Percentiles rank a stretch among this genome's conserved stretches.
Evolutionary conservation across 192 early-diverging fungal species (phyloP).

Genomic region (Entomortierella parvispora): DNA sequence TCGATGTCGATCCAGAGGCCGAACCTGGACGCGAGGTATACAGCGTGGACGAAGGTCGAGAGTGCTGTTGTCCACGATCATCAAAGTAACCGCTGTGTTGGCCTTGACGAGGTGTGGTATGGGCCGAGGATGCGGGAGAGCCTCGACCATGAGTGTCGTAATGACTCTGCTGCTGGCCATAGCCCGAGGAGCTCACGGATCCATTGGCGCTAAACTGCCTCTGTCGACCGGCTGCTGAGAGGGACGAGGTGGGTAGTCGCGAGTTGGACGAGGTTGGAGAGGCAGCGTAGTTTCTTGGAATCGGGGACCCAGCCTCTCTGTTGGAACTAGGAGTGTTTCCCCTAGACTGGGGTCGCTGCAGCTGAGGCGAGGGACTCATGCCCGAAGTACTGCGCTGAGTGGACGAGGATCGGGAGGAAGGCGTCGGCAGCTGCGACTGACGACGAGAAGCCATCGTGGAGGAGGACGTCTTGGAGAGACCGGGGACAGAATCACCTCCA

Average conservation of each 20-base stretch:
- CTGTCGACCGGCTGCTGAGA: conserved; percentile 2
- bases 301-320: conserved; percentile 22
- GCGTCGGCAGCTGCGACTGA: conserved; percentile 26
- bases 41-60: too few relatives aligned
- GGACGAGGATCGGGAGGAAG: conserved; percentile 11
- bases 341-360: conserved; percentile 20
- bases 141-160: too few relatives aligned
- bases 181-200: neutral
- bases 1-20: conserved; percentile 2
- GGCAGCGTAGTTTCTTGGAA: conserved; percentile 22
- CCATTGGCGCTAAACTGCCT: conserved; percentile 38
- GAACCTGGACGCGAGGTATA: conserved; percentile 3
- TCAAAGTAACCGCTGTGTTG: too few relatives aligned
- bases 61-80: neutral
- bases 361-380: conserved; percentile 24
- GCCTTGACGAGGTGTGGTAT: too few relatives aligned
- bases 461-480: too few relatives aligned
- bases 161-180: too few relatives aligned
- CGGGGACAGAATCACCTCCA: too few relatives aligned
- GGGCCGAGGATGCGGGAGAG: too few relatives aligned
- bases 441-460: neutral
- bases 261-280: conserved; percentile 17
- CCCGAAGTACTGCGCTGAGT: conserved; percentile 16
- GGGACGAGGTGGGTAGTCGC: neutral
- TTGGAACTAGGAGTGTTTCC: conserved; percentile 4